A percentile compares a stretch with the other conserved stretches of the same genome.
Conservation (phyloP, 208 protist genomes). For the Crithidia bombi region DNA sequence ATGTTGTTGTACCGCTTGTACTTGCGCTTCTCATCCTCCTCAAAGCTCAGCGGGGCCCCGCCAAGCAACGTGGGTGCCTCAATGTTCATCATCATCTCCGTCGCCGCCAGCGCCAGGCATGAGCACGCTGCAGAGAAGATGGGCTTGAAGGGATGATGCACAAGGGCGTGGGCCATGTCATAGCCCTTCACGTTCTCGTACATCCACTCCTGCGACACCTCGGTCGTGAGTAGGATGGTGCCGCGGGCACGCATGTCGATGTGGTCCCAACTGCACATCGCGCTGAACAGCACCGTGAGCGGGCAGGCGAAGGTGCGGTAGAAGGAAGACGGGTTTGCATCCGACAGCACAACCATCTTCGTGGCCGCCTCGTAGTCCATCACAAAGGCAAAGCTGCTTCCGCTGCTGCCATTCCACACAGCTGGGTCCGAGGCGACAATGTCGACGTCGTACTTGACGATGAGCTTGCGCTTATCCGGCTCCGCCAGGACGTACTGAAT, state of each 20-base stretch:
- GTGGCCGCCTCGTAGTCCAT: slow-evolving; percentile 67
- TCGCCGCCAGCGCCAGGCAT: slow-evolving; percentile 85
- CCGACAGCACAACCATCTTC: slow-evolving; percentile 68
- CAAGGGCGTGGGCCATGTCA: slow-evolving; percentile 81
- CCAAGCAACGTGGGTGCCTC: slow-evolving; percentile 43
- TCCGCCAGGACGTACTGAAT: slow-evolving; percentile 56
- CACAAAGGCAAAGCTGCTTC: slow-evolving; percentile 82
- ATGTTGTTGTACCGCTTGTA: slow-evolving; percentile 85
- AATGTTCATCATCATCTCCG: slow-evolving; percentile 85
- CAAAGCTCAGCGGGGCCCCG: slow-evolving; percentile 44
- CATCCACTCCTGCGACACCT: slow-evolving; percentile 46
- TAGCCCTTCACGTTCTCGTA: slow-evolving; percentile 82
- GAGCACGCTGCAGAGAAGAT: slow-evolving; percentile 78
- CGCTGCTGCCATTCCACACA: slow-evolving; percentile 85
- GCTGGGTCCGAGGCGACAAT: slow-evolving; percentile 49
- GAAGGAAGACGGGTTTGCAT: slow-evolving; percentile 70
- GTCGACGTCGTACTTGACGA: slow-evolving; percentile 79
- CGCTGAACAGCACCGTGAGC: slow-evolving; percentile 61
- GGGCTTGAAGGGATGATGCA: slow-evolving; percentile 91
- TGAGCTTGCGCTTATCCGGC: slow-evolving; percentile 55
- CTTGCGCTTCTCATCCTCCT: slow-evolving; percentile 52
- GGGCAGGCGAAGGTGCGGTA: slow-evolving; percentile 78
- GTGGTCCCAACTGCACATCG: slow-evolving; percentile 60
- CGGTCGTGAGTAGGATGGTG: slow-evolving; percentile 64
- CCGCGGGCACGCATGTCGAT: slow-evolving; percentile 68